A percentile compares a stretch with the other conserved stretches of the same genome.
Conservation (phyloP, 108 stramenopile species). For the Chaetoceros tenuissimus region DNA sequence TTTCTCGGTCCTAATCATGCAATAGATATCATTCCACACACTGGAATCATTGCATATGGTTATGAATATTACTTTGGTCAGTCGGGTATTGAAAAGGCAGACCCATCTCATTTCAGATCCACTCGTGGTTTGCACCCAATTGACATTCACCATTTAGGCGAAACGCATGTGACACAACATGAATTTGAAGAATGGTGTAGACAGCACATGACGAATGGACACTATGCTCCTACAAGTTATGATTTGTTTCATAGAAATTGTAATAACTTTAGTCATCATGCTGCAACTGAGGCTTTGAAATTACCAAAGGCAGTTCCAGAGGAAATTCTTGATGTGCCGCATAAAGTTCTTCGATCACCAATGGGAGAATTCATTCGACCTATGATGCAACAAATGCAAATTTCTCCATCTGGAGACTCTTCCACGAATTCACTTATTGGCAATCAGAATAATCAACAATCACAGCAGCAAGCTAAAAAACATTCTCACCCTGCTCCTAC, state of each 20-base stretch:
- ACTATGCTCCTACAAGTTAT: constrained; percentile 28
- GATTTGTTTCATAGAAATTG: constrained; percentile 64
- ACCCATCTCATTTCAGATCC: constrained; percentile 31
- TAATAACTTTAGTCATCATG: constrained; percentile 63
- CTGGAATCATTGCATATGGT: constrained; percentile 49
- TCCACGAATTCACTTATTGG: too few relatives aligned
- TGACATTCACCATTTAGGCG: constrained; percentile 36
- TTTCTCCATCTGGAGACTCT: constrained; percentile 11
- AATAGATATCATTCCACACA: constrained; percentile 73
- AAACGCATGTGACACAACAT: constrained; percentile 26
- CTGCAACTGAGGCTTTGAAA: constrained; percentile 45
- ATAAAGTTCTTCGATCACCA: constrained; percentile 46
- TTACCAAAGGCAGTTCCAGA: constrained; percentile 41
- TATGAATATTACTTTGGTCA: constrained; percentile 70
- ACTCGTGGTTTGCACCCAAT: constrained; percentile 41
- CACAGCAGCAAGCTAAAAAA: too few relatives aligned
- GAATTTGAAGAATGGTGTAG: constrained; percentile 72
- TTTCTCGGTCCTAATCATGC: constrained; percentile 56
- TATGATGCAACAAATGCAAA: constrained; percentile 64
- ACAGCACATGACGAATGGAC: constrained; percentile 17
- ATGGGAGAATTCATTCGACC: constrained; percentile 71
- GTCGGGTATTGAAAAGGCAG: constrained; percentile 37
- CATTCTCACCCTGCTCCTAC: too few relatives aligned
- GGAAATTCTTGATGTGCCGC: constrained; percentile 61
- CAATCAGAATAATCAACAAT: too few relatives aligned